phyloP scores from a whole-genome alignment of 106 monocot genomes.

The Chionographis japonica region DNA sequence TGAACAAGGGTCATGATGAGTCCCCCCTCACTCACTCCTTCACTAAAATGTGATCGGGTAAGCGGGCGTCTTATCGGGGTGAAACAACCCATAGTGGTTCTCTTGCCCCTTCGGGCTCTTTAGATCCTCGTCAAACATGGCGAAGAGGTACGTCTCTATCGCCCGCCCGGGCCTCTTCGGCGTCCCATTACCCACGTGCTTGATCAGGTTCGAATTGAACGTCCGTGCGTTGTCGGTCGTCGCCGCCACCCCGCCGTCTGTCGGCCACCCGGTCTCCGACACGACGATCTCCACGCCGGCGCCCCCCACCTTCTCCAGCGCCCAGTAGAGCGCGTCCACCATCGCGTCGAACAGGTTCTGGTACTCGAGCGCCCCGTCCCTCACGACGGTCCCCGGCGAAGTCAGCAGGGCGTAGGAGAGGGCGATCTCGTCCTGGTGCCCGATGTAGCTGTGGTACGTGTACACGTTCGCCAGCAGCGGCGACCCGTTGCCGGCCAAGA shows the following conservation, averaged over 20 bases:
- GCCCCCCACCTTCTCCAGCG: conserved; percentile 33
- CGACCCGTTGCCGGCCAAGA: conserved; percentile 13
- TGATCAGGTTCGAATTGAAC: conserved; percentile 35
- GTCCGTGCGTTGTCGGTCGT: conserved; percentile 23
- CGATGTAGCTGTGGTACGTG: conserved; percentile 43
- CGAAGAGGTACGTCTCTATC: conserved; percentile 41
- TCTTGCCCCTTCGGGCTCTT: conserved; percentile 15
- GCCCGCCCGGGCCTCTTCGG: conserved; percentile 30
- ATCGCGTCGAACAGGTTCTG: conserved; percentile 47
- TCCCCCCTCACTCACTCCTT: too few species aligned
- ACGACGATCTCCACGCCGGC: conserved; percentile 28
- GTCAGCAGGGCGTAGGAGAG: conserved; percentile 25
- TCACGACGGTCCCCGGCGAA: conserved; percentile 14
- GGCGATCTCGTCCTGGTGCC: conserved; percentile 4
- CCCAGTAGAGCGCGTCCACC: conserved; percentile 48
- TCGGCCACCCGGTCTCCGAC: conserved; percentile 69
- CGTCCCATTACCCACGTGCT: conserved; percentile 31
- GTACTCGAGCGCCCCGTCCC: conserved; percentile 17
- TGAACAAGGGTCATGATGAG: too few species aligned
- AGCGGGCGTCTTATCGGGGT: conserved; percentile 2
- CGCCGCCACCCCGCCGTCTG: conserved; percentile 26
- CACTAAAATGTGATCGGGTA: conserved; percentile 1
- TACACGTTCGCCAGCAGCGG: conserved; percentile 50
- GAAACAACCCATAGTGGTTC: conserved; percentile 27
- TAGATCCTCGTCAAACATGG: conserved; percentile 48